These are phyloP conservation scores for Tolypocladium ovalisporum DNA, from an alignment of 2,329 filamentous ascomycete genomes.

Conservation along the genomic window DNA sequence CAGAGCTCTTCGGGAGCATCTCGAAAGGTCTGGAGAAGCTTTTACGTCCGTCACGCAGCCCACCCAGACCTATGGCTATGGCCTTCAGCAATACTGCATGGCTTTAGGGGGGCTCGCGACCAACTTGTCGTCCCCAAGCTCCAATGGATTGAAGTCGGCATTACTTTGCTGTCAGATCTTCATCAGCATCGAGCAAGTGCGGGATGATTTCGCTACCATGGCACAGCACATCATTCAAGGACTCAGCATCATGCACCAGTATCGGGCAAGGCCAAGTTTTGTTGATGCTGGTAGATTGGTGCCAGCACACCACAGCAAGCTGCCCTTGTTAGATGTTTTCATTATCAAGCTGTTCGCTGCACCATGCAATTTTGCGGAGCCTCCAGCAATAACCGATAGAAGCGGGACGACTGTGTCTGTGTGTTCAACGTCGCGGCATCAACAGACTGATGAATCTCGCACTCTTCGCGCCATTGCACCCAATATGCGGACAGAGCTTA, in stretches of 20 bases:
- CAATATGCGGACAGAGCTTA: slow-evolving; percentile 23
- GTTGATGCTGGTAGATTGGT: slow-evolving; percentile 13
- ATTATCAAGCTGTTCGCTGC: slow-evolving; percentile 30
- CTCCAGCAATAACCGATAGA: slow-evolving; percentile 7
- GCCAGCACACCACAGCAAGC: slow-evolving; percentile 17
- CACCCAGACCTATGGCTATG: slow-evolving; percentile 21
- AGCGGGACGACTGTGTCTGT: slow-evolving; percentile 6
- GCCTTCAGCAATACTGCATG: slow-evolving; percentile 29
- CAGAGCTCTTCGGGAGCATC: slow-evolving; percentile 24
- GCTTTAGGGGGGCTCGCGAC: slow-evolving; percentile 28
- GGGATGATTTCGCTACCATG: slow-evolving; percentile 27
- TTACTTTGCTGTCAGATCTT: slow-evolving; percentile 35
- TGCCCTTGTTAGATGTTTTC: slow-evolving; percentile 29
- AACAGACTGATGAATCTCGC: slow-evolving; percentile 8
- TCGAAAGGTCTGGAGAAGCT: slow-evolving; percentile 20
- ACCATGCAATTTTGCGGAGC: slow-evolving; percentile 28
- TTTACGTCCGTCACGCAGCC: slow-evolving; percentile 14
- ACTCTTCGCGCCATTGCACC: slow-evolving; percentile 21
- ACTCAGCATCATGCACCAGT: slow-evolving; percentile 31
- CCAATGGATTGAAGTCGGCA: slow-evolving; percentile 22
- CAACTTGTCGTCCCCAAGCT: slow-evolving; percentile 20
- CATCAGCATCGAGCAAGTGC: slow-evolving; percentile 35
- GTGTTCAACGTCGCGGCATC: background rate
- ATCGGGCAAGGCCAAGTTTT: slow-evolving; percentile 24
- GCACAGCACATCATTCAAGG: slow-evolving; percentile 30